Percentiles rank a stretch among this genome's conserved stretches.
Conservation (phyloP, 345 rosid genomes). For the Ailanthus altissimus region DNA sequence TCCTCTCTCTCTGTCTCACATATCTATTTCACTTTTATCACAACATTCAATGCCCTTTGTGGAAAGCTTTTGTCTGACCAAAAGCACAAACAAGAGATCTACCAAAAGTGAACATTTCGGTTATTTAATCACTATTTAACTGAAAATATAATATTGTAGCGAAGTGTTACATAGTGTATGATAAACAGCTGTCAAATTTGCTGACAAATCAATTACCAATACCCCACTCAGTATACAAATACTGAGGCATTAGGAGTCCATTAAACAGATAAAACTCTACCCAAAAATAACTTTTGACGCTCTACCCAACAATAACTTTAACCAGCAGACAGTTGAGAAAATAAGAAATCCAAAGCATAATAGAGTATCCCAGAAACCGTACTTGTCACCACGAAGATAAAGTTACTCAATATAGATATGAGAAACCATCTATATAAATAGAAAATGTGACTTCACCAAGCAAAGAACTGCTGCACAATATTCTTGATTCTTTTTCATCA, state of each 20-base stretch:
- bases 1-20: not conserved
- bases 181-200: slow-evolving; percentile 1
- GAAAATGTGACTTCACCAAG: slow-evolving; percentile 28
- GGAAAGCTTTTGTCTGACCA: not conserved
- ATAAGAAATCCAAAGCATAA: slow-evolving; percentile 9
- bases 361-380: slow-evolving; percentile 5
- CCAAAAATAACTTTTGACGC: not conserved
- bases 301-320: not conserved
- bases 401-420: slow-evolving; percentile 3
- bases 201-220: not conserved
- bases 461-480: slow-evolving; percentile 40
- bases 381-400: not conserved
- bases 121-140: not conserved
- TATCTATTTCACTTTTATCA: not conserved
- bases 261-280: not conserved
- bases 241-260: not conserved
- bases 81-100: not conserved
- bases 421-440: slow-evolving; percentile 27
- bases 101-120: not conserved
- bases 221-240: slow-evolving; percentile 5
- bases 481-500: slow-evolving; percentile 29
- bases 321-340: not conserved
- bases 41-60: not conserved
- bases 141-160: not conserved
- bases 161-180: not conserved